Evolutionary conservation across 2,329 filamentous ascomycete species (phyloP).

Genomic region (Paracorniculantispora psalliotae): DNA sequence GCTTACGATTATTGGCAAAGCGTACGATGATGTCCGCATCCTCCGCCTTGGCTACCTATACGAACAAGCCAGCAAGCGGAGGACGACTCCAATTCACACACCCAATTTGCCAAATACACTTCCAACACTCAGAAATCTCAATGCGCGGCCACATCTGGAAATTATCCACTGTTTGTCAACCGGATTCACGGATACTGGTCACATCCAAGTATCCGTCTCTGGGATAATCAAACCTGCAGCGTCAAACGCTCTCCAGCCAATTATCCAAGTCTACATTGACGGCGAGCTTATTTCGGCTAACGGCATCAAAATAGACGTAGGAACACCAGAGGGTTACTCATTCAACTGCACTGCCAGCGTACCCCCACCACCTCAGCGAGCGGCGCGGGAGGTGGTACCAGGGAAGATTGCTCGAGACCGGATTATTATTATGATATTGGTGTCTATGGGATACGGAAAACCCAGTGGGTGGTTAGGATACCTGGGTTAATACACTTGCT

Average conservation of each 20-base stretch:
- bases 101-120: neutral
- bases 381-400: neutral
- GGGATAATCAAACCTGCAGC: neutral
- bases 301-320: neutral
- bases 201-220: neutral
- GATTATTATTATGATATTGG: neutral
- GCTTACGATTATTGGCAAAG: conserved; percentile 46
- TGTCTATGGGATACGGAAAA: neutral
- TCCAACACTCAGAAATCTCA: too few relatives aligned
- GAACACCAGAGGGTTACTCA: neutral
- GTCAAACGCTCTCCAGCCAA: neutral
- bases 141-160: neutral
- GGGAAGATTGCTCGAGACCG: conserved; percentile 1
- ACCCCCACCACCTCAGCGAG: neutral
- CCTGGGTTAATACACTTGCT: too few relatives aligned
- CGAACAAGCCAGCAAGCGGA: conserved; percentile 4
- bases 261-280: neutral
- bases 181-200: neutral
- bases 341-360: neutral
- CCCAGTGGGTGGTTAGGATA: neutral
- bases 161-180: neutral
- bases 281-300: neutral
- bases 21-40: conserved; percentile 37
- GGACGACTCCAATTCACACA: neutral
- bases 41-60: conserved; percentile 14